Base-by-base conservation (phyloP, 1,284 basidiomycete species). In the Ganoderma resinaceum region DNA sequence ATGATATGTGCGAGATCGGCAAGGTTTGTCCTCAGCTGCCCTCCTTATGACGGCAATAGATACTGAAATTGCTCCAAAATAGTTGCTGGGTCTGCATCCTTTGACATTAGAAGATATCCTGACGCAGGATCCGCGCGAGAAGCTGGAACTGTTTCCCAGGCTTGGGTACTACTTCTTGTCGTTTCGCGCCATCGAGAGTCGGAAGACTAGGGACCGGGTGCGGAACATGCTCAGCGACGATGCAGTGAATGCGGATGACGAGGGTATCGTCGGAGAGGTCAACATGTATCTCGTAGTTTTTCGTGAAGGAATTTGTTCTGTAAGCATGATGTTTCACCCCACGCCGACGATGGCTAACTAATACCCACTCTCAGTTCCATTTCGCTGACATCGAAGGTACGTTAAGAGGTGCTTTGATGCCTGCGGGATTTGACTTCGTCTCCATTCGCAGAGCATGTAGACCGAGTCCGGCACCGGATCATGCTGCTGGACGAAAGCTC, bases 141-240 rank as follows among this genome's bases (percentile, higher is more conserved):
- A 99, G 80, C 83, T 98, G 18, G 97, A 98, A 76, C 82, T 91
- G 3, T 98, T 97, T 78, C 91, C 94, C 7, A 90, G 89, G 70
- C 86, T 98, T 9, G 96, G 96, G 0, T 99, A 99, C 80, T 96
- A 98, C 79, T 96, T 99, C 76, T 85, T 98, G 66, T 94, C 93
- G 11, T 94, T 98, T 72, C 89, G 95, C 62, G 93, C 95, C 1
- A 88, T 98, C 59, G 95, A 95, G 75, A 86, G 84, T 69, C 80
- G 82, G 72, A 82, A 80, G 20, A 81, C 81, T 7, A 79, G 82
- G 60, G 83, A 85, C 55, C 82, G 80, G 57, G 68, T 83, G 49
- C 81, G 78, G 40, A 77, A 77, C 38, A 76, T 76, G 2, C 62
- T 75, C 49, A 66, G 69, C 18, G 75, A 75, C 40, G 77, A 79